phyloP scores from a whole-genome alignment of 2,329 filamentous ascomycete genomes.

The Neurospora sp. region DNA sequence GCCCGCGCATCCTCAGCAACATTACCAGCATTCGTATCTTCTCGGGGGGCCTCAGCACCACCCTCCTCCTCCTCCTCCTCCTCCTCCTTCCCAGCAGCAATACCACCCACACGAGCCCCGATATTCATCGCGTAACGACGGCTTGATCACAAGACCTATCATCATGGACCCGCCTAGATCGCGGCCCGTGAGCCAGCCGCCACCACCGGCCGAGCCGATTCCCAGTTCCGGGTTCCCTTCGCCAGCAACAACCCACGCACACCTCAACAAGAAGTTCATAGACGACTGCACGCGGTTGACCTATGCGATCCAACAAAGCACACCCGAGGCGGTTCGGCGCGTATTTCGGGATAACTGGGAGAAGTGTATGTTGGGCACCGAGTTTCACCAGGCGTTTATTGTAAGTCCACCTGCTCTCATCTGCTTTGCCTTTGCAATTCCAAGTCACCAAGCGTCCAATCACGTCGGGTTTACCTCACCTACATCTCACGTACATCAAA shows the following conservation, averaged over 20 bases:
- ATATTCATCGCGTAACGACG: neutral
- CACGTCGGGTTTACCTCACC: neutral
- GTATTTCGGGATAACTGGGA: constrained; percentile 41
- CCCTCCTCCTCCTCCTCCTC: neutral
- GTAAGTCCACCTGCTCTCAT: constrained; percentile 27
- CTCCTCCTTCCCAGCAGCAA: neutral
- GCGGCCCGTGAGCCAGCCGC: constrained; percentile 9
- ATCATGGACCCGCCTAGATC: constrained; percentile 23
- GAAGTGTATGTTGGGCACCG: constrained; percentile 38
- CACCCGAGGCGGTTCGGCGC: constrained; percentile 37
- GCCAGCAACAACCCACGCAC: constrained; percentile 22
- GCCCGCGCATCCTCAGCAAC: neutral
- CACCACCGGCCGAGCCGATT: neutral
- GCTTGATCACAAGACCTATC: constrained; percentile 11
- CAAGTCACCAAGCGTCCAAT: neutral
- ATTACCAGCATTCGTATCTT: neutral
- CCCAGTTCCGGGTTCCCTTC: constrained; percentile 23
- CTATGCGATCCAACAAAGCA: constrained; percentile 30
- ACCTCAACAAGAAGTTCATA: constrained; percentile 25
- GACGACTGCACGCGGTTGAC: constrained; percentile 31
- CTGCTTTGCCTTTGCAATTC: neutral
- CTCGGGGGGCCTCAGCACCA: neutral
- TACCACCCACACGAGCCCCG: neutral
- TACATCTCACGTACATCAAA: neutral
- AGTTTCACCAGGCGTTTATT: constrained; percentile 43